phyloP scores from a whole-genome alignment of 176 grass and related monocot genomes.

The Cenchrus fungigraminus region DNA sequence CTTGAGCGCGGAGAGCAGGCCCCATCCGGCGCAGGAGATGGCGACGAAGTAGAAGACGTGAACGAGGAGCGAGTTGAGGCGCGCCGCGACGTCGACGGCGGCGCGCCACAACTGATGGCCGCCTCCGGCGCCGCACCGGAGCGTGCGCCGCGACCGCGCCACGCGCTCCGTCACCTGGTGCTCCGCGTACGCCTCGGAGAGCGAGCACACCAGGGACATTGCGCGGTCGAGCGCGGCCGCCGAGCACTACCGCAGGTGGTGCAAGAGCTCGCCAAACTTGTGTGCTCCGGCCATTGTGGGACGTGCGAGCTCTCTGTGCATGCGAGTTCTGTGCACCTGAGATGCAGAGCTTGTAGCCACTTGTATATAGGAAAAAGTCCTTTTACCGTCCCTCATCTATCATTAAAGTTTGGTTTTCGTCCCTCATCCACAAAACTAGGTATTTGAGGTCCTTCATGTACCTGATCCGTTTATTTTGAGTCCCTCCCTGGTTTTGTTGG shows the following conservation, averaged over 20 bases:
- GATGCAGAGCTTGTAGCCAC: neutral
- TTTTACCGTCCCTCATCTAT: too few relatives aligned
- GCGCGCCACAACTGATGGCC: neutral
- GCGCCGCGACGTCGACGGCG: neutral
- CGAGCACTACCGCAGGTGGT: neutral
- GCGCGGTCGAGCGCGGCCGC: neutral
- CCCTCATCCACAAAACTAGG: too few relatives aligned
- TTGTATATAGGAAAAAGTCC: too few relatives aligned
- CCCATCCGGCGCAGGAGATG: conserved; percentile 40
- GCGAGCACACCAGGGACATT: neutral
- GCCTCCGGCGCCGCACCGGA: conserved; percentile 5
- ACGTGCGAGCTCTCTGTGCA: neutral
- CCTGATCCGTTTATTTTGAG: too few relatives aligned
- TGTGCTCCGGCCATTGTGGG: conserved; percentile 28
- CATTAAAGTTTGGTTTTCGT: too few relatives aligned
- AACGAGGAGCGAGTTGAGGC: conserved; percentile 9
- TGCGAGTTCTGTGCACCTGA: neutral
- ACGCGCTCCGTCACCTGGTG: conserved; percentile 42
- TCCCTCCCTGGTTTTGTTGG: too few relatives aligned
- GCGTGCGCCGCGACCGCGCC: conserved; percentile 37
- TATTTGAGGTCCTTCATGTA: too few relatives aligned
- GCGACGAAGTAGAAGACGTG: conserved; percentile 55
- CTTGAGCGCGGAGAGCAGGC: conserved; percentile 27
- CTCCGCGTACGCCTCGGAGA: conserved; percentile 29
- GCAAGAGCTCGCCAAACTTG: neutral